Evolutionary conservation across 495 filamentous ascomycete genomes (phyloP).

Genomic region (Aspergillus cristatus): DNA sequence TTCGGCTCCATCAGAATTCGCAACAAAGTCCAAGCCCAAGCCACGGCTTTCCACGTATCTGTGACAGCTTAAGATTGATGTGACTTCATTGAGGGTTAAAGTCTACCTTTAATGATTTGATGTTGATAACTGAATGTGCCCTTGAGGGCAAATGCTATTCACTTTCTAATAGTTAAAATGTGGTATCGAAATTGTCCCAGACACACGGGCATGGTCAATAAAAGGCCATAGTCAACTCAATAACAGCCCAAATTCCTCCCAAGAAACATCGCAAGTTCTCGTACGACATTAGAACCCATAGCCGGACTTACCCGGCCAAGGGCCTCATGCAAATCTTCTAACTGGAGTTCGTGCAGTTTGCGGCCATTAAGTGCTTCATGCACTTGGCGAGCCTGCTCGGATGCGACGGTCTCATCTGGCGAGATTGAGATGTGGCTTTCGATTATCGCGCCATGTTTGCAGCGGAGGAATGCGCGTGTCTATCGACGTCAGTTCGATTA

Average conservation of each 20-base stretch:
- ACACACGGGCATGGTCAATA: too few relatives aligned
- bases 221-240: too few relatives aligned
- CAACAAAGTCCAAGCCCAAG: too few relatives aligned
- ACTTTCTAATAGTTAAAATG: too few relatives aligned
- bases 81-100: too few relatives aligned
- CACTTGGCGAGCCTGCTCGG: slow-evolving; percentile 26
- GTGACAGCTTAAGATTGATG: too few relatives aligned
- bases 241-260: slow-evolving; percentile 12
- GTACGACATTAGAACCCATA: slow-evolving; percentile 3
- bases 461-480: slow-evolving; percentile 33
- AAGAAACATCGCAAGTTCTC: slow-evolving; percentile 15
- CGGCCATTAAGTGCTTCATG: slow-evolving; percentile 29
- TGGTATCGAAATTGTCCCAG: too few relatives aligned
- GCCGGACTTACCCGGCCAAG: slow-evolving; percentile 10
- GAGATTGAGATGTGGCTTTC: slow-evolving; percentile 38
- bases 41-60: too few relatives aligned
- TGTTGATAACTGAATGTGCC: too few relatives aligned
- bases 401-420: slow-evolving; percentile 19
- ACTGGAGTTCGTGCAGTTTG: slow-evolving; percentile 33
- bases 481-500: slow-evolving; percentile 2
- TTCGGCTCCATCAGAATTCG: too few relatives aligned
- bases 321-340: slow-evolving; percentile 22
- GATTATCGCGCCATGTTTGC: slow-evolving; percentile 35
- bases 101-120: too few relatives aligned
- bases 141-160: too few relatives aligned